Percentiles rank a stretch among this genome's conserved stretches.
These are phyloP conservation scores for Tolypocladium endophyticum DNA, from an alignment of 2,329 filamentous ascomycete species.

Conservation along the genomic window DNA sequence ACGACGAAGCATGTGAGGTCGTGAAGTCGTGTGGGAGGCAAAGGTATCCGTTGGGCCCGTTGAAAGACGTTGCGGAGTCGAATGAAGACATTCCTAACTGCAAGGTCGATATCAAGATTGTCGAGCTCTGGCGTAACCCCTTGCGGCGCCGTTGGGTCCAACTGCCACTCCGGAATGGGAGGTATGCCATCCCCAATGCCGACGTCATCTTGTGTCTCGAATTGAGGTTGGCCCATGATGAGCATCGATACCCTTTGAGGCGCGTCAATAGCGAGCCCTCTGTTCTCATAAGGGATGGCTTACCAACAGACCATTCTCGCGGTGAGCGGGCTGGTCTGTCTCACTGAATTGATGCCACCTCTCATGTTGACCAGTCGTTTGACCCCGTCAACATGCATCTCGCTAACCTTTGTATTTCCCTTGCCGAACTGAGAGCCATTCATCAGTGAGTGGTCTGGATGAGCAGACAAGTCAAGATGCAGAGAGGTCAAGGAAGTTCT, in stretches of 20 bases:
- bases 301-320: slow-evolving; percentile 46
- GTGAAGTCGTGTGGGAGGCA: slow-evolving; percentile 35
- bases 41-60: slow-evolving; percentile 10
- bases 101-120: slow-evolving; percentile 19
- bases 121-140: slow-evolving; percentile 3
- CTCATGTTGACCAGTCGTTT: slow-evolving; percentile 36
- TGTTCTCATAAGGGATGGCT: slow-evolving; percentile 7
- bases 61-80: slow-evolving; percentile 35
- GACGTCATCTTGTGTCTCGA: slow-evolving; percentile 37
- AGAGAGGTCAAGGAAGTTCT: slow-evolving; percentile 6
- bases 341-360: slow-evolving; percentile 38
- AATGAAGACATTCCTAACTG: slow-evolving; percentile 24
- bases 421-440: slow-evolving; percentile 34
- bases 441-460: not conserved
- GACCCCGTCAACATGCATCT: slow-evolving; percentile 38
- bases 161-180: slow-evolving; percentile 37
- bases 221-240: slow-evolving; percentile 41
- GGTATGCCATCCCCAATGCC: slow-evolving; percentile 37
- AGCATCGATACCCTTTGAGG: slow-evolving; percentile 45
- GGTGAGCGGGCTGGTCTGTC: slow-evolving; percentile 38
- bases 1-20: slow-evolving; percentile 45
- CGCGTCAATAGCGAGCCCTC: not conserved
- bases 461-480: not conserved
- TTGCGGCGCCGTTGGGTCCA: slow-evolving; percentile 10
- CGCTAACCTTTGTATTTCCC: slow-evolving; percentile 31